phyloP scores from a whole-genome alignment of 768 basidiomycete species.

The Boletales sp. region DNA sequence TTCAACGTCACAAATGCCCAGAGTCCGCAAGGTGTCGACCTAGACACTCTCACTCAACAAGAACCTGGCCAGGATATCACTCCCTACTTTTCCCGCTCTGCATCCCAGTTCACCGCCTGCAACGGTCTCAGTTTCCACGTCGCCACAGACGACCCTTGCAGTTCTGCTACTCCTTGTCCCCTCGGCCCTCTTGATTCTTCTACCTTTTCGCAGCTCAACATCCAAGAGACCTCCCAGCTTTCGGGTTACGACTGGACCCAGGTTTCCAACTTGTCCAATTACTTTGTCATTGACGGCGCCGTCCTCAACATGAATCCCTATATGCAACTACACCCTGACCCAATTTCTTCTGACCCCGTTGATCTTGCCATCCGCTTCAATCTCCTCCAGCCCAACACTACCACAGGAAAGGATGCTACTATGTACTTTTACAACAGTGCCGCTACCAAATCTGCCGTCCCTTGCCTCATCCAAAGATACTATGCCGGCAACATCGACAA shows the following conservation, averaged over 20 bases:
- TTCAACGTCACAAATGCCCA: constrained; percentile 65
- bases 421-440: constrained; percentile 75
- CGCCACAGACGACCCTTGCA: constrained; percentile 76
- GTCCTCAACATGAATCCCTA: constrained; percentile 94
- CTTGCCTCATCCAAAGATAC: constrained; percentile 83
- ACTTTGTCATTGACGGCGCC: constrained; percentile 87
- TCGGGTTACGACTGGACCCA: constrained; percentile 94
- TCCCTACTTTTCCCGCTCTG: constrained; percentile 71
- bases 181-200: constrained; percentile 54
- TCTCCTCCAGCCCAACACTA: constrained; percentile 42
- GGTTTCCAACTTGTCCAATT: constrained; percentile 65
- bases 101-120: constrained; percentile 65
- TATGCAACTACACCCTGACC: constrained; percentile 62
- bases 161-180: constrained; percentile 55
- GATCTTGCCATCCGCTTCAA: constrained; percentile 81
- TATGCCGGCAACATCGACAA: constrained; percentile 96
- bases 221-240: constrained; percentile 61
- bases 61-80: constrained; percentile 87
- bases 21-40: constrained; percentile 49
- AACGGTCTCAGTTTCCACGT: constrained; percentile 55
- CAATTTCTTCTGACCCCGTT: constrained; percentile 71
- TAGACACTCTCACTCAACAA: constrained; percentile 51
- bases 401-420: constrained; percentile 85
- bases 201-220: constrained; percentile 57
- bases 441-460: constrained; percentile 62